phyloP scores from a whole-genome alignment of 2,329 filamentous ascomycete species.

The Fusarium vanettenii region DNA sequence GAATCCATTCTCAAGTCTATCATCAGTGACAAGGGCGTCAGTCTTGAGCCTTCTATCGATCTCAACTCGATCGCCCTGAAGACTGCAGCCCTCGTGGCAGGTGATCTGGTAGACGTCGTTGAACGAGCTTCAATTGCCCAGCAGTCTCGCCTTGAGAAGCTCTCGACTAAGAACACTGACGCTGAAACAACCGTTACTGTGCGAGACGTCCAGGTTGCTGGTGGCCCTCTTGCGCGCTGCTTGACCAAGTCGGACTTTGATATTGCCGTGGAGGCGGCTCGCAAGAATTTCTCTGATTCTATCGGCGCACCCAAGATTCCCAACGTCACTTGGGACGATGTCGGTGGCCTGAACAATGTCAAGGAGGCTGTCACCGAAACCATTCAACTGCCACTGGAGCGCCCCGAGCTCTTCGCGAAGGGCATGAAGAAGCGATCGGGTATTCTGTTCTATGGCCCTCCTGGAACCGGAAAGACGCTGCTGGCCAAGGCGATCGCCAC shows the following conservation, averaged over 20 bases:
- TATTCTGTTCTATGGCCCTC: slow-evolving; percentile 91
- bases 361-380: slow-evolving; percentile 98
- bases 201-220: slow-evolving; percentile 88
- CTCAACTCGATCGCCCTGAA: slow-evolving; percentile 89
- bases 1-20: slow-evolving; percentile 87
- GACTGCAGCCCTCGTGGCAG: slow-evolving; percentile 94
- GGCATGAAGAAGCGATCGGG: slow-evolving; percentile 98
- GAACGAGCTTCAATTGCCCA: slow-evolving; percentile 87
- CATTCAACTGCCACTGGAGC: slow-evolving; percentile 90
- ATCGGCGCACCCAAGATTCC: slow-evolving; percentile 98
- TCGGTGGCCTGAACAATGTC: slow-evolving; percentile 91
- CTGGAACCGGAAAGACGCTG: slow-evolving; percentile 92
- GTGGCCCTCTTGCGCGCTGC: slow-evolving; percentile 81
- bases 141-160: slow-evolving; percentile 77
- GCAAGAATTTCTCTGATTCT: slow-evolving; percentile 97
- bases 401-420: slow-evolving; percentile 94
- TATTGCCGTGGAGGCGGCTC: slow-evolving; percentile 90
- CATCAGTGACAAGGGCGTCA: slow-evolving; percentile 79
- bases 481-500: slow-evolving; percentile 93
- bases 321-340: slow-evolving; percentile 96
- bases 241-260: slow-evolving; percentile 89
- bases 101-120: slow-evolving; percentile 93
- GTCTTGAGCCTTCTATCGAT: slow-evolving; percentile 86
- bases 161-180: slow-evolving; percentile 65
- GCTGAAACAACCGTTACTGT: slow-evolving; percentile 66